Percentiles rank a stretch among this genome's conserved stretches.
Conservation (phyloP, 306 rosid genomes). For the Glycine latifolia region DNA sequence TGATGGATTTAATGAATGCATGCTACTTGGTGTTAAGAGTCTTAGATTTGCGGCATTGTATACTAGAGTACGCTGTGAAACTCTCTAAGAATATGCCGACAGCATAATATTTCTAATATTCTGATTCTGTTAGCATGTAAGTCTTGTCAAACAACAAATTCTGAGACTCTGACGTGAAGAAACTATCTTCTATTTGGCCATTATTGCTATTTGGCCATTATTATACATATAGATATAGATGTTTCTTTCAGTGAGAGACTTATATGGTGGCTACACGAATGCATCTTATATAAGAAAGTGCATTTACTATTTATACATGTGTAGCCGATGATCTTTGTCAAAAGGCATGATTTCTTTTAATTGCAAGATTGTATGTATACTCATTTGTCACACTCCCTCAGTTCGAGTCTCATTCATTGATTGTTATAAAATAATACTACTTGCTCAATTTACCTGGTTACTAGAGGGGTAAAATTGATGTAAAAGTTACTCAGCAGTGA, state of each 20-base stretch:
- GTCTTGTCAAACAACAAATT: slow-evolving; percentile 23
- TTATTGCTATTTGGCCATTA: not conserved
- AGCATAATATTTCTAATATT: not conserved
- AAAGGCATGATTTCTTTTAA: not conserved
- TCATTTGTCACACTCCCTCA: not conserved
- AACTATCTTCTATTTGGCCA: slow-evolving; percentile 13
- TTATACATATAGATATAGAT: not conserved
- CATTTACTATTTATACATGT: not conserved
- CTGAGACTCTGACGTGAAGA: slow-evolving; percentile 6
- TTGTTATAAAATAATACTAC: not conserved
- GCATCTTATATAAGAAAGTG: not conserved
- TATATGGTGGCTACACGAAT: not conserved
- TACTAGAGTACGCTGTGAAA: not conserved
- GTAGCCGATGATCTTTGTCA: not conserved
- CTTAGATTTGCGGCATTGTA: slow-evolving; percentile 21
- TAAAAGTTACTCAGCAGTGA: not conserved
- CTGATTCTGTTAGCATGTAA: slow-evolving; percentile 28
- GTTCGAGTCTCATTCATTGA: not conserved
- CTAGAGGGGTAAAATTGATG: not conserved
- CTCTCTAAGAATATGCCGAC: slow-evolving; percentile 19
- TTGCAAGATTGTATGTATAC: not conserved
- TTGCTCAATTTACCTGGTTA: not conserved
- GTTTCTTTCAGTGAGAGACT: not conserved
- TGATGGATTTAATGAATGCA: slow-evolving; percentile 8
- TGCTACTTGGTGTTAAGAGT: slow-evolving; percentile 20